Percentiles rank a stretch among this genome's conserved stretches.
These are phyloP conservation scores for Cubamyces sp. DNA, from an alignment of 768 basidiomycete species.

Conservation along the genomic window DNA sequence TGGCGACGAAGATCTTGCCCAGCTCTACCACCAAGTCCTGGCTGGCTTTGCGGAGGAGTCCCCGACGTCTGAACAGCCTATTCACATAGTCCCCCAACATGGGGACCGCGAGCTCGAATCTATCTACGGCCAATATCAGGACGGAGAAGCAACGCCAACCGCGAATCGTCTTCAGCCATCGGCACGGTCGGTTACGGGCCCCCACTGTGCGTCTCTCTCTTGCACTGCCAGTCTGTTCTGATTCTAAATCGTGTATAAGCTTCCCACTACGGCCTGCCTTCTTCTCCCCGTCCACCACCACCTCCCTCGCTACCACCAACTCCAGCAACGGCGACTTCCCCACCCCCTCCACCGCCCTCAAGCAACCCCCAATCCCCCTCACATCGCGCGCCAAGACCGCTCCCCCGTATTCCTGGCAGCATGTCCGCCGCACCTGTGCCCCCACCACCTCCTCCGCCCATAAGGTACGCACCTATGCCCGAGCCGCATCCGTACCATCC, in stretches of 20 bases:
- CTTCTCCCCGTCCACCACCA: slow-evolving; percentile 28
- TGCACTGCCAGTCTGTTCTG: slow-evolving; percentile 26
- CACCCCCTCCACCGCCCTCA: slow-evolving; percentile 2
- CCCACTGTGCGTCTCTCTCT: slow-evolving; percentile 23
- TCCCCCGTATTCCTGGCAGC: slow-evolving; percentile 33
- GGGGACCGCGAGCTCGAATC: slow-evolving; percentile 32
- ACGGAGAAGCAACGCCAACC: slow-evolving; percentile 32
- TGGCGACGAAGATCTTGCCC: slow-evolving; percentile 72
- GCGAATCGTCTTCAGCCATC: slow-evolving; percentile 22
- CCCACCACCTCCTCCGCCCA: slow-evolving; percentile 28
- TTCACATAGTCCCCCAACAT: slow-evolving; percentile 20
- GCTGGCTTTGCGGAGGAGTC: slow-evolving; percentile 64
- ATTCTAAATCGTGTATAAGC: slow-evolving; percentile 15
- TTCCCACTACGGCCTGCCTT: slow-evolving; percentile 27
- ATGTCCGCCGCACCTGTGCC: slow-evolving; percentile 22
- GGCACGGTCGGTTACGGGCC: slow-evolving; percentile 18
- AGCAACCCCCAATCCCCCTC: slow-evolving; percentile 30
- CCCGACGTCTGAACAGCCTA: slow-evolving; percentile 30
- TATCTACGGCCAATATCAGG: slow-evolving; percentile 30
- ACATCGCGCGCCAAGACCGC: slow-evolving; percentile 29
- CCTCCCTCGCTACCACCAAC: slow-evolving; percentile 27
- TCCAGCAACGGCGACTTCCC: slow-evolving; percentile 6
- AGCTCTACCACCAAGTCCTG: slow-evolving; percentile 77
- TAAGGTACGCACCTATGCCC: slow-evolving; percentile 22
- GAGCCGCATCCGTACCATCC: slow-evolving; percentile 25